These are phyloP conservation scores for Dalbergia oliveri DNA, from an alignment of 306 rosid species.

Conservation along the genomic window DNA sequence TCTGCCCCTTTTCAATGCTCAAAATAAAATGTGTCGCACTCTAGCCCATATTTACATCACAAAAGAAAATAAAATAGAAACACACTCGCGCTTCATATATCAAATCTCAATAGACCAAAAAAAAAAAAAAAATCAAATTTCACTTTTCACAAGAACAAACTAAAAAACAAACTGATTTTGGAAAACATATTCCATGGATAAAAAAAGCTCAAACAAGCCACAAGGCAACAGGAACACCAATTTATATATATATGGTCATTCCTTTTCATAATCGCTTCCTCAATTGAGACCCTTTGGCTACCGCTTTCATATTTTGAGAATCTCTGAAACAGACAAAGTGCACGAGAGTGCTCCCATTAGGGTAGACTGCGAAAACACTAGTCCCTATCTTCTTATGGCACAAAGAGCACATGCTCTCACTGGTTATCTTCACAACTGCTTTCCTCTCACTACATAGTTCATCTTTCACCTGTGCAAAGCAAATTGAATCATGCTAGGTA, in stretches of 20 bases:
- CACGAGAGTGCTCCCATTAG: slow-evolving; percentile 90
- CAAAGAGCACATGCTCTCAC: slow-evolving; percentile 94
- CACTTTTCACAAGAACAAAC: slow-evolving; percentile 40
- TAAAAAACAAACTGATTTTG: background rate
- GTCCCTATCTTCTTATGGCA: slow-evolving; percentile 96
- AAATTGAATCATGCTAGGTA: slow-evolving; percentile 35
- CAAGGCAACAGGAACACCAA: slow-evolving; percentile 22
- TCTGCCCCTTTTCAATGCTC: slow-evolving; percentile 25
- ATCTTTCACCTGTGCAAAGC: slow-evolving; percentile 77
- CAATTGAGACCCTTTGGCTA: slow-evolving; percentile 69
- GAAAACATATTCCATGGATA: slow-evolving; percentile 23
- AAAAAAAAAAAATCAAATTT: background rate
- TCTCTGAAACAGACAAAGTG: slow-evolving; percentile 95
- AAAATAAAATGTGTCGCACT: slow-evolving; percentile 1
- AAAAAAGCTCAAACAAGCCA: background rate
- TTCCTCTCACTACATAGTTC: slow-evolving; percentile 85
- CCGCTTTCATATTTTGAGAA: slow-evolving; percentile 92
- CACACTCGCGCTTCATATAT: slow-evolving; percentile 31
- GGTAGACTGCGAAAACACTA: slow-evolving; percentile 93
- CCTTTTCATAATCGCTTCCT: slow-evolving; percentile 61
- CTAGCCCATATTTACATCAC: slow-evolving; percentile 49
- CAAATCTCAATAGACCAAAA: too few species aligned
- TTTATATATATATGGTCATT: slow-evolving; percentile 17
- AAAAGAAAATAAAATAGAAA: slow-evolving; percentile 10
- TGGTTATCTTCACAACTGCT: slow-evolving; percentile 73